Base-by-base conservation (phyloP, 805 yeast genomes). In the Sungouiella thailandica region DNA sequence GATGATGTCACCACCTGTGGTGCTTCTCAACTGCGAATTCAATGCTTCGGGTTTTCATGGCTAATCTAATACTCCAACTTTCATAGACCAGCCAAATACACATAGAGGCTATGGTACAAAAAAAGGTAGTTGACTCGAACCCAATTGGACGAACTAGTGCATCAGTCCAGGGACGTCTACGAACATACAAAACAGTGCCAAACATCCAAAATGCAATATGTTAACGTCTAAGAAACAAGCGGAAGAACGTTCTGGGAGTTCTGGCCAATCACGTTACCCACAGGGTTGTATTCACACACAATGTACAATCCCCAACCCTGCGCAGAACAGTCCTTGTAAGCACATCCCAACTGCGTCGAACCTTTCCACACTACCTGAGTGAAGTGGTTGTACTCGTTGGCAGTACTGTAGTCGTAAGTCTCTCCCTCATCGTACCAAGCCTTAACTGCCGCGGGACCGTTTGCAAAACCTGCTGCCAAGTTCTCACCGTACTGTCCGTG, bases 381-480 rank as follows among this genome's bases (percentile, higher is more conserved):
- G 41, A 57, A 57, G 31, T 57, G 62, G 39, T 58, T 50, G 39
- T 52, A 59, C 9, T 48, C 44, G 38, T 52, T 48, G 20, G 51
- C 53, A 4, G 52, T 23, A n/a, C 32, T 20, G 40, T 53, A 61
- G 37, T 46, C 40, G 40, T 50, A 60, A 14, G 52, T 34, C 8
- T 47, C 36, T 32, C 65, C 66, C 49, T 64, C 70, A 27, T 41
- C 53, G 49, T 65, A 64, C 72, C 72, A 65, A 13, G 68, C 68
- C 10, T 48, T 40, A 5, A 62, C 49, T 7, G 68, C 68, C 14
- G 54, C 31, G 9, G 49, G 45, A 17, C 64, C 68, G 9, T 39
- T 28, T 13, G 46, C 37, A 39, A 42, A 60, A 0, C 68, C 68
- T 13, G 61, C 63, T 10, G 65, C 66, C 38, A 61, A 52, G 41